Conservation (phyloP, 805 yeast species). For the Ogataea sp. region DNA sequence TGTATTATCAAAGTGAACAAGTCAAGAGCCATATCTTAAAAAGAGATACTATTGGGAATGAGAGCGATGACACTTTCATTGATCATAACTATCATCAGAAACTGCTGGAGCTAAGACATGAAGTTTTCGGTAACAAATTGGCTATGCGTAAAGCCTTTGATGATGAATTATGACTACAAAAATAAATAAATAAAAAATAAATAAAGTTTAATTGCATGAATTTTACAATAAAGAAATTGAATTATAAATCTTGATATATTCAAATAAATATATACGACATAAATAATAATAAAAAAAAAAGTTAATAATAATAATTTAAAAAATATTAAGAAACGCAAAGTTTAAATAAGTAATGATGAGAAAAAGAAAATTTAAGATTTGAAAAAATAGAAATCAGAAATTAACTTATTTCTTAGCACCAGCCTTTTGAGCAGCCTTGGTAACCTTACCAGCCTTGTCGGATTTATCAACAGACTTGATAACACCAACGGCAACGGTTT, state of each 20-base stretch:
- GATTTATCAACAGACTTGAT: slow-evolving; percentile 91
- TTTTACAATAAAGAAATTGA: too few relatives aligned
- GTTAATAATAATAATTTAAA: not conserved
- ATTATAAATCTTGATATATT: too few relatives aligned
- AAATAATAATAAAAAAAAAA: too few relatives aligned
- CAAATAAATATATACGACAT: too few relatives aligned
- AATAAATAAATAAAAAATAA: too few relatives aligned
- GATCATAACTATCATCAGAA: slow-evolving; percentile 18
- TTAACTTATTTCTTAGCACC: slow-evolving; percentile 50
- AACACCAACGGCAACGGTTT: slow-evolving; percentile 99
- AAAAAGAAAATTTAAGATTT: not conserved
- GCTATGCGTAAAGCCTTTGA: slow-evolving; percentile 55
- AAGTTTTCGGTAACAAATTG: slow-evolving; percentile 69
- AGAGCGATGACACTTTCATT: not conserved
- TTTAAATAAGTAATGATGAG: too few relatives aligned
- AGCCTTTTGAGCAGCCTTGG: slow-evolving; percentile 92
- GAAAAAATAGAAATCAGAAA: slow-evolving; percentile 1
- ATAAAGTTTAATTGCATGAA: not conserved
- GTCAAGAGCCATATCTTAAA: slow-evolving; percentile 16
- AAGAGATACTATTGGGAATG: not conserved
- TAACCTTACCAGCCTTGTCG: slow-evolving; percentile 84
- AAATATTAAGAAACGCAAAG: too few relatives aligned
- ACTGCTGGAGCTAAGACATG: slow-evolving; percentile 38
- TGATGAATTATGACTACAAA: slow-evolving; percentile 34
- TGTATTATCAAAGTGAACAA: slow-evolving; percentile 37